These are phyloP conservation scores for Metarhizium sp. DNA, from an alignment of 2,329 filamentous ascomycete species.

Conservation along the genomic window DNA sequence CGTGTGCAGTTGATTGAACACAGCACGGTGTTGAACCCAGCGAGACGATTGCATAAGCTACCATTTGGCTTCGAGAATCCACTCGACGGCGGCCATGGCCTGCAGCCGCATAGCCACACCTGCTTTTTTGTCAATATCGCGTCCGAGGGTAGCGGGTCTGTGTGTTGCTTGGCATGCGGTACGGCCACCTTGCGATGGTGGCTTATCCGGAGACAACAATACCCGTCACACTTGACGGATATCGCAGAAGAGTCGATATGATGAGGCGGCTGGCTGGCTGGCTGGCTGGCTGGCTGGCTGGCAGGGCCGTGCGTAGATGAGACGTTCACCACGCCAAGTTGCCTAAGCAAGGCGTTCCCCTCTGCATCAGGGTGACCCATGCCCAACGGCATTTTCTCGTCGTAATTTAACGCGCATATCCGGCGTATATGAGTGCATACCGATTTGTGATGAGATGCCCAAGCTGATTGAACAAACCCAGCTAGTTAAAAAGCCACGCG, in stretches of 20 bases:
- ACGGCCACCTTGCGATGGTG: not conserved
- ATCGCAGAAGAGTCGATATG: no score
- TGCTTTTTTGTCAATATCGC: not conserved
- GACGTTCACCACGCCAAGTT: not conserved
- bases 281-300: no score
- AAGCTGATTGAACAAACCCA: not conserved
- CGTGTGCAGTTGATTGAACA: no score
- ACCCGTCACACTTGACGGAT: no score
- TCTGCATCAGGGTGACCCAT: not conserved
- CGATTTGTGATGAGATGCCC: not conserved
- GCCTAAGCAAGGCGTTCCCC: not conserved
- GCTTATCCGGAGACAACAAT: no score
- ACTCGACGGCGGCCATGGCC: not conserved
- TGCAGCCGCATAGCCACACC: not conserved
- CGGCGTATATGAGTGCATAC: not conserved
- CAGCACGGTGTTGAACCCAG: no score
- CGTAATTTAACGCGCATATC: conserved; percentile 1
- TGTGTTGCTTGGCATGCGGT: no score
- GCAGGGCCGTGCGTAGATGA: not conserved
- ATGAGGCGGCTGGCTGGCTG: no score
- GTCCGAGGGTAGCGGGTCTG: no score
- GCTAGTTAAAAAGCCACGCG: not conserved
- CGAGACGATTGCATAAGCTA: no score
- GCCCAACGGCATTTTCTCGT: not conserved
- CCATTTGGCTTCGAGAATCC: no score